Evolutionary conservation across 306 rosid species (phyloP), one percentile per base, ranked within the genome.

Genomic region (Coriaria nepalensis): DNA sequence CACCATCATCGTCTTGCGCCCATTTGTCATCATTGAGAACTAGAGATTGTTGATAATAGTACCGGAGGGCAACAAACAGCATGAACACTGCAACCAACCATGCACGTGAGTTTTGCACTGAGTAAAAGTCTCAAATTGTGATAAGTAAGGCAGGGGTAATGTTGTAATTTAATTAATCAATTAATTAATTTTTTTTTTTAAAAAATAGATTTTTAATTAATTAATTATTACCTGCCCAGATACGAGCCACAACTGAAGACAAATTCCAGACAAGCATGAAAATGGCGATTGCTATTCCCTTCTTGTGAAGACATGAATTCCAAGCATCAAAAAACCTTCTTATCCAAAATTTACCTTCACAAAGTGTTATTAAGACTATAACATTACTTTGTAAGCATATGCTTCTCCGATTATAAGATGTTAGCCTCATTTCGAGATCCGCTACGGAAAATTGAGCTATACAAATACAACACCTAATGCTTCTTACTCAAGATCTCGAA

Each of bases 231-330:
- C 96, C 94, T 75, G 94, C 96, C 96, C 96, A 87, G 50, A 78
- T 51, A 45, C 94, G 94, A 62, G 84, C 87, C 15, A 74, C 73
- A 57, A 68, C 73, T 0, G 96, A 83, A 0, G 94, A 83, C 6
- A 87, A 52, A 59, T 83, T 83, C 94, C 94, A 83, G 5, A 80
- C 80, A 5, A 83, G 62, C 10, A 83, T 68, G 14, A 83, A 83
- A 40, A 69, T 36, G 40, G 73, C 82, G 6, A 81, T 50, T 7
- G 73, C 73, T 56, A 80, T 72, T 0, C 81, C 87, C 49, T 76
- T 83, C 69, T 83, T 87, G 79, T 83, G 94, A 34, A 85, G 60
- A 58, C 94, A 83, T 8, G 94, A 73, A 63, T 80, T 74, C 96
- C 96, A 87, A 5, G 87, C 83, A 65, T 83, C 92, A 6, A 74